phyloP scores from a whole-genome alignment of 2,329 filamentous ascomycete species.

The Metarhizium guizhouense region DNA sequence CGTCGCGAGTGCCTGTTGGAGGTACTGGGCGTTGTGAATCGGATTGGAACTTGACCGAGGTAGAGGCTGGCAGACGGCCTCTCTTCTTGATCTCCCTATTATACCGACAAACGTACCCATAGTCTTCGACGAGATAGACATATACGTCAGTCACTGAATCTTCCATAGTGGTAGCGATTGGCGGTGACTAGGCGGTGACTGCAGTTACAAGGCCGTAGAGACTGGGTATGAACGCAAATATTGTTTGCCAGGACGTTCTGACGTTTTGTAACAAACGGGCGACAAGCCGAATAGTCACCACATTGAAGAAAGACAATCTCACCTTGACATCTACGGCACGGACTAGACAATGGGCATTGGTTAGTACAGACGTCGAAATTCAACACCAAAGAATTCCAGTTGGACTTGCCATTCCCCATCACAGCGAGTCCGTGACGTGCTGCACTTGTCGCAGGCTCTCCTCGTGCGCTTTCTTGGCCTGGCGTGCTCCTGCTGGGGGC shows the following conservation, averaged over 20 bases:
- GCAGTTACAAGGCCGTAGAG: too few species aligned
- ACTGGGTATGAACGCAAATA: too few species aligned
- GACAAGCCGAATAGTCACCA: neutral
- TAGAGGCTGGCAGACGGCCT: slow-evolving; percentile 22
- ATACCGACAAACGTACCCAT: slow-evolving; percentile 28
- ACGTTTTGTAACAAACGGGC: neutral
- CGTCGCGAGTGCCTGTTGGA: neutral
- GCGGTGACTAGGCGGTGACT: neutral
- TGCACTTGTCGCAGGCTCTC: slow-evolving; percentile 25
- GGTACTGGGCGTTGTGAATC: neutral
- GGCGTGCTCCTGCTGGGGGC: slow-evolving; percentile 12
- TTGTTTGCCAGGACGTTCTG: neutral
- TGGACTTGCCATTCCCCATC: slow-evolving; percentile 32
- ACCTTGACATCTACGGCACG: slow-evolving; percentile 28
- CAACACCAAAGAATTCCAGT: neutral
- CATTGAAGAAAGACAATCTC: slow-evolving; percentile 5
- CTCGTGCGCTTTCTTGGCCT: slow-evolving; percentile 19
- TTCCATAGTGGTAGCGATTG: neutral
- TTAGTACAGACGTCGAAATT: neutral
- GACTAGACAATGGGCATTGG: slow-evolving; percentile 5
- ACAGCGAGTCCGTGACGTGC: slow-evolving; percentile 30
- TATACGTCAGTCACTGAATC: neutral
- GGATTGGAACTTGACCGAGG: neutral
- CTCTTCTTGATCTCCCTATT: slow-evolving; percentile 28
- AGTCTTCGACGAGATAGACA: slow-evolving; percentile 16